Base-by-base conservation (phyloP, 176 grass and related monocot species). In the Aegilops sharonensis region DNA sequence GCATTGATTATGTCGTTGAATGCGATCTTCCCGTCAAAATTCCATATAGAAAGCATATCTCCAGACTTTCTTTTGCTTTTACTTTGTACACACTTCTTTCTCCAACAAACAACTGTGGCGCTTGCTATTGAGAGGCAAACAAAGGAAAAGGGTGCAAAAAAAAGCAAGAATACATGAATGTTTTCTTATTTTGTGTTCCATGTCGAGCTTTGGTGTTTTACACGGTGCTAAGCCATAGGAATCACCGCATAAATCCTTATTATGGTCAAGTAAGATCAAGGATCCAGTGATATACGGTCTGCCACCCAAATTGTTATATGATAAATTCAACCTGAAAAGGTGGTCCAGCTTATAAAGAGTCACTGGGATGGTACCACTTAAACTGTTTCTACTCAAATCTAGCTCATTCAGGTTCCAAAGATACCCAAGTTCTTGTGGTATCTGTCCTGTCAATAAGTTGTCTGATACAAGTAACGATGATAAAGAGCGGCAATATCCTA, bases 331-430 rank as follows among this genome's bases (percentile, higher is more conserved):
- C 0, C 3, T 0, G 0, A 0, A 0, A 8, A 87, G 1, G 9
- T 1, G 2, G 0, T 8, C 0, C 9, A 78, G 6, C 5, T 7
- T 6, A 36, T 6, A 6, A 1, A 90, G 3, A 42, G 9, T 27
- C 2, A 0, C 1, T 5, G 84, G 89, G 9, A 90, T 90, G 45
- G 9, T 0, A 11, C 88, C 83, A 9, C 32, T 81, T 10, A 86
- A 17, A 72, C n/a, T 56, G 54, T 90, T 90, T 50, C 4, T 83
- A 9, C 57, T 79, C 20, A 87, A 61, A 36, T 83, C 31, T 5
- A 90, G 9, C 1, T 31, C 17, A 42, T 18, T 0, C 14, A 83
- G 14, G 0, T 1, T 0, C 0, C 1, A 0, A 43, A 47, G 24
- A 36, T 68, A 12, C 12, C 60, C 43, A 75, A 81, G 12, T 59